Evolutionary conservation across 306 rosid species (phyloP).

Genomic region (Herpetospermum pedunculosum): DNA sequence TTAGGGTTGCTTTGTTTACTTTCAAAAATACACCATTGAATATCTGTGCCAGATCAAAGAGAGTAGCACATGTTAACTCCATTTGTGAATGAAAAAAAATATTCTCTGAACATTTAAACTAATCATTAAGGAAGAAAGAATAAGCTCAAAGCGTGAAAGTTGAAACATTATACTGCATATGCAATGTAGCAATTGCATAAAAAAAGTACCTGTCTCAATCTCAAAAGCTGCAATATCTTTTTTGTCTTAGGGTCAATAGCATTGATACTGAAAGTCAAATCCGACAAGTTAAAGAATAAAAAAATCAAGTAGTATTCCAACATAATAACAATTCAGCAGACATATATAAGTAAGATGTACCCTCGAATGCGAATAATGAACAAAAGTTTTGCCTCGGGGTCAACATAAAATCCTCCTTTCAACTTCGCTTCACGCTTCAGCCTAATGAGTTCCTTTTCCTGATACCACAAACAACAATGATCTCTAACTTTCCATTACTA

Average conservation of each 20-base stretch:
- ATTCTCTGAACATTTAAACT: not conserved
- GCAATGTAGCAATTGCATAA: not conserved
- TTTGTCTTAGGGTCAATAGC: conserved; percentile 77
- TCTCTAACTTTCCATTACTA: not conserved
- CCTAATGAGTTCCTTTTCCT: conserved; percentile 57
- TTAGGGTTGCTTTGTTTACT: conserved; percentile 76
- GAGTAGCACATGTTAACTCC: not conserved
- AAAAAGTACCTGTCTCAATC: conserved; percentile 59
- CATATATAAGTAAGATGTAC: conserved; percentile 21
- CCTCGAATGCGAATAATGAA: conserved; percentile 74
- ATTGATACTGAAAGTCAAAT: conserved; percentile 43
- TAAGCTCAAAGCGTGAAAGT: not conserved
- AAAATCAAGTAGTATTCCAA: not conserved
- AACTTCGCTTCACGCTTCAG: conserved; percentile 81
- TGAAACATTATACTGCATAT: not conserved
- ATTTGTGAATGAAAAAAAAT: not conserved
- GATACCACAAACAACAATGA: not conserved
- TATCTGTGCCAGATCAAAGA: conserved; percentile 28
- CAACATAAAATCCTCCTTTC: conserved; percentile 89
- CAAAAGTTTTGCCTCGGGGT: conserved; percentile 77
- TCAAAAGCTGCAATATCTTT: conserved; percentile 62
- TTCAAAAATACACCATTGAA: conserved; percentile 82
- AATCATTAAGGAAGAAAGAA: not conserved
- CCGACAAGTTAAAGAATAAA: not conserved
- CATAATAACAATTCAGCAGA: not conserved